Conservation (phyloP, 2,329 filamentous ascomycete species). For the Aspergillus sp. region DNA sequence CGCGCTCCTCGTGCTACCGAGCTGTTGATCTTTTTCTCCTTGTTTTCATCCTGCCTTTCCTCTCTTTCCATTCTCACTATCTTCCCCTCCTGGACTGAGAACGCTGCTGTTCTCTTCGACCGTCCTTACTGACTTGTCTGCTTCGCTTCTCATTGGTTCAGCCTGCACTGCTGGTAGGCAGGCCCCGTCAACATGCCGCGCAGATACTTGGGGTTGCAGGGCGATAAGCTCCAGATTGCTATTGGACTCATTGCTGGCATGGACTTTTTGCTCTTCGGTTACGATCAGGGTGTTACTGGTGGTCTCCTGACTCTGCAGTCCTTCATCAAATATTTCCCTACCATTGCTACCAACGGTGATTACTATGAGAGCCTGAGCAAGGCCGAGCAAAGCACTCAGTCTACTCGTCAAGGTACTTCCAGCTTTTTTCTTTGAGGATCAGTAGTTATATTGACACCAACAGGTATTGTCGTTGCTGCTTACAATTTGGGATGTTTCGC, state of each 20-base stretch:
- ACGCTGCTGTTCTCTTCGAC: not conserved
- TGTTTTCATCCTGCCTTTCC: not conserved
- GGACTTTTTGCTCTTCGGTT: slow-evolving; percentile 40
- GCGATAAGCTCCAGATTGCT: slow-evolving; percentile 42
- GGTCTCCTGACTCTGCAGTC: slow-evolving; percentile 44
- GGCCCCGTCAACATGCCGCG: slow-evolving; percentile 21
- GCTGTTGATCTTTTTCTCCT: slow-evolving; percentile 12
- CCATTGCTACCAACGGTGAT: slow-evolving; percentile 33
- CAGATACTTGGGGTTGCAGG: slow-evolving; percentile 42
- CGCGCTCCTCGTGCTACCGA: slow-evolving; percentile 14
- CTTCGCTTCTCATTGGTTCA: not conserved
- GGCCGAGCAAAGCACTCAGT: slow-evolving; percentile 23
- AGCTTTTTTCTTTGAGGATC: not conserved
- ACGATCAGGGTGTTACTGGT: slow-evolving; percentile 46
- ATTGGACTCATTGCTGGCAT: slow-evolving; percentile 47
- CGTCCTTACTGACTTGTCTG: not conserved
- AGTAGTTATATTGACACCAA: not conserved
- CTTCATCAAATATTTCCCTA: slow-evolving; percentile 44
- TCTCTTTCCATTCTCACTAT: not conserved
- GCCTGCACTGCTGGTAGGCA: not conserved
- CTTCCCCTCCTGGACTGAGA: not conserved
- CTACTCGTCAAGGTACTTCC: slow-evolving; percentile 36
- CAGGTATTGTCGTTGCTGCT: slow-evolving; percentile 42
- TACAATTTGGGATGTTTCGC: slow-evolving; percentile 54
- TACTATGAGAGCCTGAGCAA: slow-evolving; percentile 17